Conservation (phyloP, 1,284 basidiomycete species). For the Mrakiaceae sp. region DNA sequence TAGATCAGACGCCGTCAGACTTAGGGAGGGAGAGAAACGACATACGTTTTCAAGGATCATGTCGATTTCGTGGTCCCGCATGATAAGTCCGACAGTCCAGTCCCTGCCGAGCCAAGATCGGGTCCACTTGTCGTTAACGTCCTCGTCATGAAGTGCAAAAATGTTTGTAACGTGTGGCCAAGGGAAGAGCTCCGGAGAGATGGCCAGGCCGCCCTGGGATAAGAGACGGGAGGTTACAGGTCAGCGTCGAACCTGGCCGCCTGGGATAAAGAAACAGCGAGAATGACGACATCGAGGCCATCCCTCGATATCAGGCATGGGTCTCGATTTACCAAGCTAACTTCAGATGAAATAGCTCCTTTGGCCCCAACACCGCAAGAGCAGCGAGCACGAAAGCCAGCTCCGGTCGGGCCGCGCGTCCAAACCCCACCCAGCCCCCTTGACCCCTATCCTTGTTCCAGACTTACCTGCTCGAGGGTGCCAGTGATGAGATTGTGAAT, state of each 20-base stretch:
- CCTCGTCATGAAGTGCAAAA: conserved; percentile 68
- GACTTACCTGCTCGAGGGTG: conserved; percentile 11
- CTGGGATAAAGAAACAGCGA: background rate
- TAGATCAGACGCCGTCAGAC: background rate
- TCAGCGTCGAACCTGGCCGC: background rate
- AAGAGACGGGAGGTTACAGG: background rate
- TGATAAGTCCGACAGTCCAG: conserved; percentile 45
- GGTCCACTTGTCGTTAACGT: conserved; percentile 64
- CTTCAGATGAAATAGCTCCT: no score
- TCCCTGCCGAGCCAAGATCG: conserved; percentile 48
- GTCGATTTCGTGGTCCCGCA: conserved; percentile 42
- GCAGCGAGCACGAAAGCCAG: background rate
- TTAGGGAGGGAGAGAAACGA: conserved; percentile 5
- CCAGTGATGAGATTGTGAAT: conserved; percentile 61
- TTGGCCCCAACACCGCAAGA: background rate
- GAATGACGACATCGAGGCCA: no score
- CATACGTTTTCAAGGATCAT: conserved; percentile 51
- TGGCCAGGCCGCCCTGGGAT: conserved; percentile 62
- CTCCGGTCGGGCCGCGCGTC: background rate
- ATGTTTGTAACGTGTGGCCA: conserved; percentile 72
- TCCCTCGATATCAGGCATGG: no score
- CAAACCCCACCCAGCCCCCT: background rate
- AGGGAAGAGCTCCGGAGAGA: conserved; percentile 53
- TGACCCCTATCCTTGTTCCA: background rate
- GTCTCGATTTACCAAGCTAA: no score